Conservation (phyloP, 2,329 filamentous ascomycete species). For the Botrytis paeoniae region DNA sequence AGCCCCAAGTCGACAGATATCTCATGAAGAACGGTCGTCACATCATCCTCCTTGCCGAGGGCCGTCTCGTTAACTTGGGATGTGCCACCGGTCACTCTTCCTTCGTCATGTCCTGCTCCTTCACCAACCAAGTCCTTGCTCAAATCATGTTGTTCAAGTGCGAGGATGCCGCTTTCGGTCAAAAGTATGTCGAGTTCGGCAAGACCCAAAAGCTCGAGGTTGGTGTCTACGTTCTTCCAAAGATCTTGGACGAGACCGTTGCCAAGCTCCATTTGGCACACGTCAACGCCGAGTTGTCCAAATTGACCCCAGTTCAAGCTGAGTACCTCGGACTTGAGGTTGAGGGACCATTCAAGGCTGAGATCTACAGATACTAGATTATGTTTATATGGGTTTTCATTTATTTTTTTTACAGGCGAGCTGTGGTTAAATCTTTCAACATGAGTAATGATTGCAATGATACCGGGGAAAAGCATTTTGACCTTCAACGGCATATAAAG, state of each 20-base stretch:
- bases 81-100: conserved; percentile 99
- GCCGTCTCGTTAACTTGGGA: conserved; percentile 98
- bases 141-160: conserved; percentile 99
- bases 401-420: conserved; percentile 27
- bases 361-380: conserved; percentile 56
- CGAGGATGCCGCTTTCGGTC: conserved; percentile 77
- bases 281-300: conserved; percentile 90
- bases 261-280: conserved; percentile 89
- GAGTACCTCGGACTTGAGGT: conserved; percentile 87
- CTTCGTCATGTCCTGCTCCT: conserved; percentile 99
- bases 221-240: conserved; percentile 94
- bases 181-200: conserved; percentile 96
- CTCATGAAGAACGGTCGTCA: conserved; percentile 88
- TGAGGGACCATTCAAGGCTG: conserved; percentile 94
- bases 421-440: conserved; percentile 38
- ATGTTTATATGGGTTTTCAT: conserved; percentile 24
- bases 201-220: conserved; percentile 85
- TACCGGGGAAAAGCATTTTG: conserved; percentile 55
- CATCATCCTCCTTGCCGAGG: conserved; percentile 98
- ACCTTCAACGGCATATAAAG: conserved; percentile 60
- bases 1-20: conserved; percentile 99
- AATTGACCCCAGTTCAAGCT: conserved; percentile 79
- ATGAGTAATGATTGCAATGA: conserved; percentile 53
- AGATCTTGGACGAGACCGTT: conserved; percentile 99
- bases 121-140: conserved; percentile 99